Evolutionary conservation across 495 filamentous ascomycete genomes (phyloP).

Genomic region (Hypoxylon rickii): DNA sequence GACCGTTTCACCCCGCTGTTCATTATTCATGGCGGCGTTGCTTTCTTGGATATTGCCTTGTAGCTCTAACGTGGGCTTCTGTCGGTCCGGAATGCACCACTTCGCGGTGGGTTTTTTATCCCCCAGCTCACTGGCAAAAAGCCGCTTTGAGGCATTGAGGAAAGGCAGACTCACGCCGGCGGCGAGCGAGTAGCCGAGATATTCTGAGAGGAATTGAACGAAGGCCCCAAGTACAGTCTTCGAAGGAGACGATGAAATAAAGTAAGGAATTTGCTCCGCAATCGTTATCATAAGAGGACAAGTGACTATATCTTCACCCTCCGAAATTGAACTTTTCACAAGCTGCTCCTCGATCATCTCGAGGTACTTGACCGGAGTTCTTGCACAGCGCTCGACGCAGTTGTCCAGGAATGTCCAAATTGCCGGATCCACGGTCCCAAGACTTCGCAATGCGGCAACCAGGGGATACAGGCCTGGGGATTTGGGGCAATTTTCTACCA

Average conservation of each 20-base stretch:
- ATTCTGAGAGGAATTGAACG: slow-evolving; percentile 29
- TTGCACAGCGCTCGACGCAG: slow-evolving; percentile 70
- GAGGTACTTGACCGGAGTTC: slow-evolving; percentile 75
- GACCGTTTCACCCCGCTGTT: not conserved
- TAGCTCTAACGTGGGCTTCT: not conserved
- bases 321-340: slow-evolving; percentile 21
- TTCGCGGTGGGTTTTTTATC: slow-evolving; percentile 29
- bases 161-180: slow-evolving; percentile 27
- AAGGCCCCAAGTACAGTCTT: slow-evolving; percentile 27
- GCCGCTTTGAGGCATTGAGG: slow-evolving; percentile 20
- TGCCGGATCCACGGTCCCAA: slow-evolving; percentile 16
- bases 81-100: slow-evolving; percentile 12
- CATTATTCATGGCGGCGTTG: not conserved
- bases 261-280: slow-evolving; percentile 77
- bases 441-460: slow-evolving; percentile 50
- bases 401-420: slow-evolving; percentile 77
- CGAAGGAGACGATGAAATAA: slow-evolving; percentile 49
- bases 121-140: slow-evolving; percentile 15
- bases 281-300: slow-evolving; percentile 65
- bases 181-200: slow-evolving; percentile 28
- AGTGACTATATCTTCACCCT: slow-evolving; percentile 39
- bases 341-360: slow-evolving; percentile 52
- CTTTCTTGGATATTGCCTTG: not conserved
- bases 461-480: slow-evolving; percentile 56
- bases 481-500: slow-evolving; percentile 41